Conservation (phyloP, 2,329 filamentous ascomycete species). For the Diaporthe capsici region DNA sequence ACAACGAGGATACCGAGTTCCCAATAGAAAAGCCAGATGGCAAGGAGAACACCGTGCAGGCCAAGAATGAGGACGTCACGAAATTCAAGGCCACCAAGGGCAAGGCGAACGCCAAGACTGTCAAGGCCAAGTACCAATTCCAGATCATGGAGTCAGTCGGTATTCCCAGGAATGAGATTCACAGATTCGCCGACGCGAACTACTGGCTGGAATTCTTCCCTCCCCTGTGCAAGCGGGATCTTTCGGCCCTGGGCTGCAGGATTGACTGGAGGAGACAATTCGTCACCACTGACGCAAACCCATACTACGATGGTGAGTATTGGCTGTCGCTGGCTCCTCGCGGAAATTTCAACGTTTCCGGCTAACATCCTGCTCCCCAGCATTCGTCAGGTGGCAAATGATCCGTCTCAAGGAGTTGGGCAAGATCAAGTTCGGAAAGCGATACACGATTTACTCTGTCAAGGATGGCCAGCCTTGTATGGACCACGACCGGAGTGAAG, state of each 20-base stretch:
- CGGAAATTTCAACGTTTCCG: neutral
- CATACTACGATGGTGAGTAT: conserved; percentile 82
- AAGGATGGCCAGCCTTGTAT: conserved; percentile 84
- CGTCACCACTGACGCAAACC: conserved; percentile 96
- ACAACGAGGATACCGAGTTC: conserved; percentile 71
- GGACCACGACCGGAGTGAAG: conserved; percentile 63
- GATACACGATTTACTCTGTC: conserved; percentile 91
- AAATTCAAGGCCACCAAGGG: conserved; percentile 95
- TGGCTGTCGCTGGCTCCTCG: too few species aligned
- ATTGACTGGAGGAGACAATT: conserved; percentile 96
- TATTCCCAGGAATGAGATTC: conserved; percentile 88
- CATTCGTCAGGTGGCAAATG: conserved; percentile 98
- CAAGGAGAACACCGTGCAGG: conserved; percentile 75
- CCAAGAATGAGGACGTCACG: conserved; percentile 77
- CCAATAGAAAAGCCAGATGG: conserved; percentile 69
- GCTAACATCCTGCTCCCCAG: conserved; percentile 7
- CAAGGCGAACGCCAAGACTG: conserved; percentile 90
- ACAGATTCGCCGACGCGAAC: conserved; percentile 91
- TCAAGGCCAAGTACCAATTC: conserved; percentile 96
- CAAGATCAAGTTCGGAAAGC: conserved; percentile 92
- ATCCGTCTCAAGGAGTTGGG: conserved; percentile 88
- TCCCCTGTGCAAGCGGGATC: conserved; percentile 81
- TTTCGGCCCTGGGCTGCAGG: conserved; percentile 86
- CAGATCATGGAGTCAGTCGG: conserved; percentile 92
- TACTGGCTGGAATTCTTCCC: conserved; percentile 96